Percentiles rank a stretch among this genome's conserved stretches.
Evolutionary conservation across 306 rosid species (phyloP).

Genomic region (Cyamopsis tetragonoloba): DNA sequence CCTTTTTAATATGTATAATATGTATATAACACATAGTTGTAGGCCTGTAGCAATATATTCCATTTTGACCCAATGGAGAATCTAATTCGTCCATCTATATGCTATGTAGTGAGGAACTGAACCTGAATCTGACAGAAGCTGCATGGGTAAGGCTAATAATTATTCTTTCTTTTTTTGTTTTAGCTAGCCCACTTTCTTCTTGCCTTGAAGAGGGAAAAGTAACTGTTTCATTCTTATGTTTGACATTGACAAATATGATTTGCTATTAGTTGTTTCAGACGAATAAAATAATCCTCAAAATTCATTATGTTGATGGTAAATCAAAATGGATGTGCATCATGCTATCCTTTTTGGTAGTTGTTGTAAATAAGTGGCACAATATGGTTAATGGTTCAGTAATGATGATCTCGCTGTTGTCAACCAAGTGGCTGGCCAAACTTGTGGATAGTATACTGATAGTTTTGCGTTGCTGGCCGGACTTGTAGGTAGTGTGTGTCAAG

Average conservation of each 20-base stretch:
- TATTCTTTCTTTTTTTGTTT: constrained; percentile 1
- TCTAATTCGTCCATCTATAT: constrained; percentile 29
- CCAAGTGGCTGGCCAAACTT: too few relatives aligned
- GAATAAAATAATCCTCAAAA: not conserved
- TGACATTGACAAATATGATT: not conserved
- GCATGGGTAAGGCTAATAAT: constrained; percentile 71
- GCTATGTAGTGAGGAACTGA: constrained; percentile 82
- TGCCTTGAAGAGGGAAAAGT: not conserved
- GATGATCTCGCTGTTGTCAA: too few relatives aligned
- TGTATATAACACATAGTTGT: too few relatives aligned
- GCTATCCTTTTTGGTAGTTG: not conserved
- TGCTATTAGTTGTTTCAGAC: not conserved
- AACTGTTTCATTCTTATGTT: not conserved
- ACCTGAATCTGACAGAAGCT: constrained; percentile 87
- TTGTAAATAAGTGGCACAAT: not conserved
- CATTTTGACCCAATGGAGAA: constrained; percentile 16
- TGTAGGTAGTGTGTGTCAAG: too few relatives aligned
- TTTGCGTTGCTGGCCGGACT: too few relatives aligned
- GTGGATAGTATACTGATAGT: too few relatives aligned
- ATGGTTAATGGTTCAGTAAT: too few relatives aligned
- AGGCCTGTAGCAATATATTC: too few relatives aligned
- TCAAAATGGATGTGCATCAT: not conserved
- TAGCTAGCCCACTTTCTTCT: constrained; percentile 3
- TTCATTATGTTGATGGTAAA: not conserved
- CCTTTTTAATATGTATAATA: too few relatives aligned